Evolutionary conservation across 306 rosid species (phyloP).

Genomic region (Crotalaria pallida): DNA sequence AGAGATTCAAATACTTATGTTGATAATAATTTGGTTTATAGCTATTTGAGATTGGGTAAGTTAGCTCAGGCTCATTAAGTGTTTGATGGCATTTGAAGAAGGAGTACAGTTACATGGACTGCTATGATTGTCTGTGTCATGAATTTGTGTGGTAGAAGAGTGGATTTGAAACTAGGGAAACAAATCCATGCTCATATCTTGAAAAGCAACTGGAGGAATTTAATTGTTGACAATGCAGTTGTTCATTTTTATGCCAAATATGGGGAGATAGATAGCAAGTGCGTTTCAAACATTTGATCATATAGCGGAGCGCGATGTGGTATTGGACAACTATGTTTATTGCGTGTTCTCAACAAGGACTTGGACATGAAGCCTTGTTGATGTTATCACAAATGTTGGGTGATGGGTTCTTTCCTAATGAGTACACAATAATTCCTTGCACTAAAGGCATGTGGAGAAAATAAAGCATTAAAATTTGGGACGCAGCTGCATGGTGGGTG

Average conservation of each 20-base stretch:
- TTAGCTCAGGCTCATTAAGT: constrained; percentile 53
- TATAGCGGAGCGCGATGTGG: constrained; percentile 58
- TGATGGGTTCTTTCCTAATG: constrained; percentile 63
- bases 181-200: constrained; percentile 67
- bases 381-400: constrained; percentile 56
- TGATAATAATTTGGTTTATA: constrained; percentile 66
- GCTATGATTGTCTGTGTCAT: constrained; percentile 79
- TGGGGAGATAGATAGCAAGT: constrained; percentile 43
- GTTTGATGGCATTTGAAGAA: constrained; percentile 61
- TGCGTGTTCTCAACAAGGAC: constrained; percentile 80
- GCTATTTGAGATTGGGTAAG: constrained; percentile 49
- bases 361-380: constrained; percentile 41
- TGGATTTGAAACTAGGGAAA: constrained; percentile 60
- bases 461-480: constrained; percentile 55
- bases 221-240: constrained; percentile 63
- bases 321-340: constrained; percentile 87
- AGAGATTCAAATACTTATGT: constrained; percentile 42
- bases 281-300: constrained; percentile 59
- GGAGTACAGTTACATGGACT: constrained; percentile 79
- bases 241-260: constrained; percentile 72
- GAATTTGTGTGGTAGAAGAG: constrained; percentile 58
- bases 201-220: constrained; percentile 63
- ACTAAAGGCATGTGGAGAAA: constrained; percentile 87
- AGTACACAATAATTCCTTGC: constrained; percentile 68
- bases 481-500: constrained; percentile 71